These are phyloP conservation scores for Ilyonectria robusta DNA, from an alignment of 2,329 filamentous ascomycete genomes.

Conservation along the genomic window DNA sequence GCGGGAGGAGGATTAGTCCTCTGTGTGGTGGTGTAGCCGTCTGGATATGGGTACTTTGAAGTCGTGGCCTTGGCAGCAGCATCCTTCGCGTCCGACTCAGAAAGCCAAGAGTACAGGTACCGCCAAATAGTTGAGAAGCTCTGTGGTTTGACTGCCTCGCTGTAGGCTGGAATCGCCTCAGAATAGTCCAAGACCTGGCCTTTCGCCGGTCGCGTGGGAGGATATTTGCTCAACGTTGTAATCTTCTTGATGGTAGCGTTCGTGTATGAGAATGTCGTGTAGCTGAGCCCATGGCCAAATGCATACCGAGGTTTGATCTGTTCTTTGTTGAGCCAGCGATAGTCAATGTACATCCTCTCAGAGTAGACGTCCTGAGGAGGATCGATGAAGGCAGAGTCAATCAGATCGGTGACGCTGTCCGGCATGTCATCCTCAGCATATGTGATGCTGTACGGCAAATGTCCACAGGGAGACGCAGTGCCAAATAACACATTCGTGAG, in stretches of 20 bases:
- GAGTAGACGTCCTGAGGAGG: conserved; percentile 86
- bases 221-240: conserved; percentile 58
- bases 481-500: conserved; percentile 86
- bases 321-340: conserved; percentile 87
- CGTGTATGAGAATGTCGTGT: conserved; percentile 78
- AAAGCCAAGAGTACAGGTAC: conserved; percentile 80
- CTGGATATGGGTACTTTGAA: conserved; percentile 72
- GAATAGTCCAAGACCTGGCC: conserved; percentile 63
- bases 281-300: conserved; percentile 89
- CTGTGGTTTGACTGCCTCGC: conserved; percentile 70
- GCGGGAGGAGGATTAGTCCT: conserved; percentile 63
- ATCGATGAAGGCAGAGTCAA: conserved; percentile 67
- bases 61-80: conserved; percentile 54
- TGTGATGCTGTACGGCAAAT: conserved; percentile 89
- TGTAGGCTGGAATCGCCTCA: conserved; percentile 65
- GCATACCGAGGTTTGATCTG: conserved; percentile 83
- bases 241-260: conserved; percentile 63
- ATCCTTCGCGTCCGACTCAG: conserved; percentile 55
- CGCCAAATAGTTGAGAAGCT: conserved; percentile 73
- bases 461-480: conserved; percentile 81
- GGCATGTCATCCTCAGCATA: conserved; percentile 81
- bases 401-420: conserved; percentile 59
- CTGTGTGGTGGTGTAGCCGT: conserved; percentile 71
- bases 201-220: conserved; percentile 53
- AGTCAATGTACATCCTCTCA: conserved; percentile 90